These are phyloP conservation scores for Yarrowia sp. DNA, from an alignment of 805 yeast genomes.

Conservation along the genomic window DNA sequence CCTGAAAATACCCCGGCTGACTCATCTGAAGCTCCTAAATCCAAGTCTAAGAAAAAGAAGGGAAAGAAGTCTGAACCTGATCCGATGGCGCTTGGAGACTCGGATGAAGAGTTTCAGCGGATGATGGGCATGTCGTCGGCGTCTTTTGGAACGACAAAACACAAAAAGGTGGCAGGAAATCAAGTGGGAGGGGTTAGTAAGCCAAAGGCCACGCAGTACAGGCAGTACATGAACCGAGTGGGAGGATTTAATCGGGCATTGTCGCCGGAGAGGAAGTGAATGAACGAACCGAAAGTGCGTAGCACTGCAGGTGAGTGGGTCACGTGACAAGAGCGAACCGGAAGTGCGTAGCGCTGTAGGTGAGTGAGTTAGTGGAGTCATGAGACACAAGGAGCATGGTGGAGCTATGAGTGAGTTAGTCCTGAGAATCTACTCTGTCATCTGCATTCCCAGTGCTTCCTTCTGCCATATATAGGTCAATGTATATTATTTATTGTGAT, in stretches of 20 bases:
- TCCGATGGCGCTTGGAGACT: constrained; percentile 8
- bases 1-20: neutral
- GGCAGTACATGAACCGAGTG: constrained; percentile 55
- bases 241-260: constrained; percentile 54
- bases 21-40: neutral
- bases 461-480: neutral
- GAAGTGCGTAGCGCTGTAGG: too few species aligned
- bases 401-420: too few species aligned
- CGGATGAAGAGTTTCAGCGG: constrained; percentile 48
- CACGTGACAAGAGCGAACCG: too few species aligned
- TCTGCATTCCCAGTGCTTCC: too few species aligned
- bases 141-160: constrained; percentile 54
- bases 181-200: constrained; percentile 50
- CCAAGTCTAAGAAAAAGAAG: neutral
- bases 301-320: neutral
- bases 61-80: neutral
- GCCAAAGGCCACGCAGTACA: constrained; percentile 48
- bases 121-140: constrained; percentile 55
- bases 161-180: constrained; percentile 52
- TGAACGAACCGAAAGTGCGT: neutral
- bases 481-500: neutral
- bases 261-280: constrained; percentile 46
- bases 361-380: too few species aligned
- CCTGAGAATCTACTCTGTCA: too few species aligned
- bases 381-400: too few species aligned